A percentile compares a stretch with the other conserved stretches of the same genome.
Evolutionary conservation across 169 alveolate species (phyloP).

Genomic region (Plasmodium sp.): DNA sequence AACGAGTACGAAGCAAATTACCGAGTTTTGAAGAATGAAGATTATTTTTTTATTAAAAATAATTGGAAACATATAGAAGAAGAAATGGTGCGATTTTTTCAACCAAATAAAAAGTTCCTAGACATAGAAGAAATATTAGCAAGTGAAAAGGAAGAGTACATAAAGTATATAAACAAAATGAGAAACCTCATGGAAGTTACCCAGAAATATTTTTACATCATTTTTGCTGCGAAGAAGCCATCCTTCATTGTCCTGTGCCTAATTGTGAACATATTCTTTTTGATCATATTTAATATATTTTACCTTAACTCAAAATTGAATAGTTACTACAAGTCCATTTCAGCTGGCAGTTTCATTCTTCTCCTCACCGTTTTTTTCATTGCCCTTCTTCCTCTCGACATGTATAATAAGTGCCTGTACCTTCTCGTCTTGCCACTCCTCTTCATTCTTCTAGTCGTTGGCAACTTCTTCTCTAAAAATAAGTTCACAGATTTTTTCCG

Average conservation of each 20-base stretch:
- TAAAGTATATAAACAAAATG: conserved; percentile 60
- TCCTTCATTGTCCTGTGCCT: conserved; percentile 32
- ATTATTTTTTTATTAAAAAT: conserved; percentile 49
- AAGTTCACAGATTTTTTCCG: conserved; percentile 5
- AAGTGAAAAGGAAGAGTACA: conserved; percentile 30
- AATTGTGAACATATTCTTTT: not conserved
- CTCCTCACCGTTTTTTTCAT: not conserved
- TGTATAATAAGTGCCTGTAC: conserved; percentile 8
- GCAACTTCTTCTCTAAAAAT: conserved; percentile 10
- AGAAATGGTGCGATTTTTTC: conserved; percentile 18
- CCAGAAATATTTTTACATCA: conserved; percentile 50
- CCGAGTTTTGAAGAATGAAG: conserved; percentile 16
- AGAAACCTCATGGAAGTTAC: conserved; percentile 38
- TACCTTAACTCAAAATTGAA: conserved; percentile 44
- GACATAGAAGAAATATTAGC: conserved; percentile 20
- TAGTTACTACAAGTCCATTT: conserved; percentile 23
- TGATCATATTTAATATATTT: conserved; percentile 4
- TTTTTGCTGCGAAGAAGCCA: conserved; percentile 6
- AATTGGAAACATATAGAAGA: conserved; percentile 31
- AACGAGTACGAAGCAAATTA: conserved; percentile 20
- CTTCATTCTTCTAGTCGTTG: conserved; percentile 1
- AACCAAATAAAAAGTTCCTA: conserved; percentile 26
- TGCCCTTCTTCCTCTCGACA: not conserved
- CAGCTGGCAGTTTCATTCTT: not conserved
- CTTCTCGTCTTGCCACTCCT: not conserved